Evolutionary conservation across 441 rosid species (phyloP).

Genomic region (Metrosideros polymorpha): DNA sequence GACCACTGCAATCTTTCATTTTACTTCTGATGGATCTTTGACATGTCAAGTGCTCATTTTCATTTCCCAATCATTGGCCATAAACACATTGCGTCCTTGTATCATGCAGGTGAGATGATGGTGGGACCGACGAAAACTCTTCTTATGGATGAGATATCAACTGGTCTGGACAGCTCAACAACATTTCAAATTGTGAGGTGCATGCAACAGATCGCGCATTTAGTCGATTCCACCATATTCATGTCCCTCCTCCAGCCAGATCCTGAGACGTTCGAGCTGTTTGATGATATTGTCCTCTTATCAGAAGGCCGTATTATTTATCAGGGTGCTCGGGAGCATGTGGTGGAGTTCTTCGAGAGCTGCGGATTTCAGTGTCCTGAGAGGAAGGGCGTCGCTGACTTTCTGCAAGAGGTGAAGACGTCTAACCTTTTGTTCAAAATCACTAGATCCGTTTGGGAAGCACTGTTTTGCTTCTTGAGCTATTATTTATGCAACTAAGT

Average conservation of each 20-base stretch:
- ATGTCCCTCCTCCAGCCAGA: constrained; percentile 89
- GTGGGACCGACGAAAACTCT: constrained; percentile 89
- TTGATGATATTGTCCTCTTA: constrained; percentile 69
- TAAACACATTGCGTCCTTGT: background rate
- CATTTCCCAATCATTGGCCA: background rate
- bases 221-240: constrained; percentile 62
- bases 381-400: constrained; percentile 91
- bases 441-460: background rate
- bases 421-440: background rate
- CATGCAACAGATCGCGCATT: constrained; percentile 81
- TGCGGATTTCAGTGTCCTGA: constrained; percentile 87
- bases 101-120: constrained; percentile 74
- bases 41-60: background rate
- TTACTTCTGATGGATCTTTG: background rate
- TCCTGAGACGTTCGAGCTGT: constrained; percentile 87
- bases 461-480: background rate
- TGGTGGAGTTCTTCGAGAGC: constrained; percentile 60
- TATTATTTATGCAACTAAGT: background rate
- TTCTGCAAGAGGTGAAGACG: constrained; percentile 75
- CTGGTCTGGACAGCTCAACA: constrained; percentile 91
- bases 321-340: constrained; percentile 71
- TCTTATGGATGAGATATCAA: constrained; percentile 96
- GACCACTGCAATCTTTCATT: background rate
- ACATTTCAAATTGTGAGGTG: constrained; percentile 92
- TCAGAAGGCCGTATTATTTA: constrained; percentile 81